Conservation (phyloP, 768 basidiomycete genomes). For the Lactarius hatsudake region DNA sequence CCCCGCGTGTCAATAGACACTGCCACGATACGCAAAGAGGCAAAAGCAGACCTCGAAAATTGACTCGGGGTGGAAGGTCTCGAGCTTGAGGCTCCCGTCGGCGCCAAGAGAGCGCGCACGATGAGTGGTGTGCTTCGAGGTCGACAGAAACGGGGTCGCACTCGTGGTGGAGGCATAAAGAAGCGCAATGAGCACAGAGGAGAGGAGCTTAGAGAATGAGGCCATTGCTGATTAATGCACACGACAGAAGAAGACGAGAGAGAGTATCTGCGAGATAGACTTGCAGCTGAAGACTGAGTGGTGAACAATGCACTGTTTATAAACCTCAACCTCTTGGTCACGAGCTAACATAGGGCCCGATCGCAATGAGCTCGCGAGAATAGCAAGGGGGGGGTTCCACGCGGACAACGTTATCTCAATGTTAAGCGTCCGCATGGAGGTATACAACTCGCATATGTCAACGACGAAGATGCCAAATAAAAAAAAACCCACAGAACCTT, state of each 20-base stretch:
- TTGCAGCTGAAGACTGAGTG: not conserved
- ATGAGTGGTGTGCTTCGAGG: conserved; percentile 30
- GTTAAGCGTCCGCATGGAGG: not conserved
- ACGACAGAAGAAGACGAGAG: not conserved
- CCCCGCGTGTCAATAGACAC: conserved; percentile 1
- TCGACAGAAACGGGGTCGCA: conserved; percentile 28
- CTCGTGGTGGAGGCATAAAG: conserved; percentile 26
- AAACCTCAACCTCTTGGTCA: not conserved
- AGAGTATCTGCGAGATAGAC: not conserved
- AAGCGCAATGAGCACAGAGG: conserved; percentile 30
- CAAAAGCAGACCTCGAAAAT: conserved; percentile 28
- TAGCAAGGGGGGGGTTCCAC: conserved; percentile 14
- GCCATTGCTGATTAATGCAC: conserved; percentile 15
- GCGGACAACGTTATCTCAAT: too few relatives aligned
- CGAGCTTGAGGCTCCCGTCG: conserved; percentile 24
- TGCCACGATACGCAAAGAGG: not conserved
- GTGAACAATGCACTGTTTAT: not conserved
- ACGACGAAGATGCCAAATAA: not conserved
- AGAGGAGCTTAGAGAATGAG: conserved; percentile 28
- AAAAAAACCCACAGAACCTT: too few relatives aligned
- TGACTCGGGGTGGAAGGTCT: conserved; percentile 33
- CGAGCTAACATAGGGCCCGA: not conserved
- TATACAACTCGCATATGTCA: not conserved
- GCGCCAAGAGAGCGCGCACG: conserved; percentile 27
- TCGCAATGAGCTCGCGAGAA: not conserved